phyloP scores from a whole-genome alignment of 371 early-diverging fungal species.

The Mortierella sp. region DNA sequence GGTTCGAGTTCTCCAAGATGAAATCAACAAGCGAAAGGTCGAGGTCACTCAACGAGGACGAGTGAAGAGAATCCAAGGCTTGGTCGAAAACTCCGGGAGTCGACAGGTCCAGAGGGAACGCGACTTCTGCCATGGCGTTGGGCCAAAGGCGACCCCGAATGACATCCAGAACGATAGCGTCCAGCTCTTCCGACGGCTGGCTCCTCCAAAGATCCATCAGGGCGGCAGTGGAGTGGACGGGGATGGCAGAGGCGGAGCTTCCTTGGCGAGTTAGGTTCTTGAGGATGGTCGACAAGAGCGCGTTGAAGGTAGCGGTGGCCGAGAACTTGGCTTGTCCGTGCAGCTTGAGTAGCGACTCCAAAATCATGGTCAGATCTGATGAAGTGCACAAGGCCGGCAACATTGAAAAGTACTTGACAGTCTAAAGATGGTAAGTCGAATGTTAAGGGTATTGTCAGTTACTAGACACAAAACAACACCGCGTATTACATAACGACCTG shows the following conservation, averaged over 20 bases:
- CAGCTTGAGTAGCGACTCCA: constrained; percentile 37
- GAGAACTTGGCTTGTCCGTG: constrained; percentile 36
- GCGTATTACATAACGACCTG: not conserved
- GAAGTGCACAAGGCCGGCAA: constrained; percentile 40
- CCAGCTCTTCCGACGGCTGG: constrained; percentile 58
- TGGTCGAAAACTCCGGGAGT: constrained; percentile 37
- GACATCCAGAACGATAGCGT: constrained; percentile 47
- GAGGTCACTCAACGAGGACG: constrained; percentile 16
- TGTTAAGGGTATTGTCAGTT: not conserved
- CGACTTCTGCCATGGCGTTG: constrained; percentile 39
- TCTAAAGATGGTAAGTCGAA: constrained; percentile 19
- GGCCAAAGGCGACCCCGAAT: constrained; percentile 43
- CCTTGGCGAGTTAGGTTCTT: constrained; percentile 37
- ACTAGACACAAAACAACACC: not conserved
- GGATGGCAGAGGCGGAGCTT: constrained; percentile 43
- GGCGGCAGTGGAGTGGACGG: constrained; percentile 36
- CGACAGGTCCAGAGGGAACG: constrained; percentile 31
- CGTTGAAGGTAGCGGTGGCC: constrained; percentile 42
- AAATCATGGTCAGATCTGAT: constrained; percentile 41
- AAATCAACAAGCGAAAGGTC: constrained; percentile 47
- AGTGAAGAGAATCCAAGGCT: constrained; percentile 34
- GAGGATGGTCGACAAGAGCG: constrained; percentile 43
- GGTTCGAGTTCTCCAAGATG: constrained; percentile 33
- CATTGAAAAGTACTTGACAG: constrained; percentile 44
- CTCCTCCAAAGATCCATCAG: constrained; percentile 53